Percentiles rank a stretch among this genome's conserved stretches.
Conservation (phyloP, 176 grass and related monocot genomes). For the Raddia guianensis region DNA sequence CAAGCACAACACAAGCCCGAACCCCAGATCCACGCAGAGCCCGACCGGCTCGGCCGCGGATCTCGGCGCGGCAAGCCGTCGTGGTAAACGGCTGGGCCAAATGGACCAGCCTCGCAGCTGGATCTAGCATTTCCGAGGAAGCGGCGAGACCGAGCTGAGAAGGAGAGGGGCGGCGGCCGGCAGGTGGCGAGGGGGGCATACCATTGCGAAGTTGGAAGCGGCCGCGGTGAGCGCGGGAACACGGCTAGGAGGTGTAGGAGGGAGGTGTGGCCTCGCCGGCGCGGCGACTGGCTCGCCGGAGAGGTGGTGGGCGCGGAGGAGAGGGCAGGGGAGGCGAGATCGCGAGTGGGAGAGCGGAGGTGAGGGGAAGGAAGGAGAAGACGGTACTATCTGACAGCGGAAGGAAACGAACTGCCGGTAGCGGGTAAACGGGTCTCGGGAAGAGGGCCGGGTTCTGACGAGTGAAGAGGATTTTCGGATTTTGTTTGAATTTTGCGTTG, state of each 20-base stretch:
- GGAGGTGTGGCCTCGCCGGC: background rate
- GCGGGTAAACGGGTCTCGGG: conserved; percentile 37
- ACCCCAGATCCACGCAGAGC: conserved; percentile 44
- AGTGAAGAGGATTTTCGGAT: background rate
- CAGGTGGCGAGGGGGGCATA: conserved; percentile 18
- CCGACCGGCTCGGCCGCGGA: conserved; percentile 5
- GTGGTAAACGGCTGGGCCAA: background rate
- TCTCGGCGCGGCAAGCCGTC: conserved; percentile 24
- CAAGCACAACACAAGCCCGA: background rate
- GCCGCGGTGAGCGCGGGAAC: background rate
- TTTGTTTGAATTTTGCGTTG: background rate
- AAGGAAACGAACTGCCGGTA: conserved; percentile 17
- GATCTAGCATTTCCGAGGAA: conserved; percentile 46
- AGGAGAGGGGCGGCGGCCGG: background rate
- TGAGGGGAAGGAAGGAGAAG: conserved; percentile 10
- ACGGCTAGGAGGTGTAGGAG: no score
- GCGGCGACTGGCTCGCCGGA: background rate
- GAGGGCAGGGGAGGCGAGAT: background rate
- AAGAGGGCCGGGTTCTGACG: background rate
- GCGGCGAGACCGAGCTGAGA: background rate
- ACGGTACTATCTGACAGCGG: background rate
- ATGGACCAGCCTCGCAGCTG: background rate
- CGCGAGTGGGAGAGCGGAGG: conserved; percentile 21
- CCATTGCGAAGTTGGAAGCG: conserved; percentile 37
- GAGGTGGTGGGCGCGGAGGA: background rate